These are phyloP conservation scores for Phytophthora agathidicida DNA, from an alignment of 352 stramenopile species.

Conservation along the genomic window DNA sequence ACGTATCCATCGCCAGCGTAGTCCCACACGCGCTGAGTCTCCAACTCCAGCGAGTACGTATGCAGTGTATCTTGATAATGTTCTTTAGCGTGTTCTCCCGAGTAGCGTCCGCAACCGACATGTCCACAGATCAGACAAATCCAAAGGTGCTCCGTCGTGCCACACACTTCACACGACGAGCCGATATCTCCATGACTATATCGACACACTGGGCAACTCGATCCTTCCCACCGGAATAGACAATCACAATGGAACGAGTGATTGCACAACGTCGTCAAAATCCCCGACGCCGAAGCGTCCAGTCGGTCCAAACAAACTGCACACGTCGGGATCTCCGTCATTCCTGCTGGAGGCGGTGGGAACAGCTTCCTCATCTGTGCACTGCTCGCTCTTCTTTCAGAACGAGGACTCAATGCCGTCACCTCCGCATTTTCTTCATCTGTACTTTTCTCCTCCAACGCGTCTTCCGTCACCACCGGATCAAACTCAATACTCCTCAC, in stretches of 20 bases:
- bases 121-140: slow-evolving; percentile 97
- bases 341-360: slow-evolving; percentile 61
- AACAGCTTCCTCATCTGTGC: slow-evolving; percentile 54
- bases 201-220: slow-evolving; percentile 96
- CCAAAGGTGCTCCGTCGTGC: slow-evolving; percentile 94
- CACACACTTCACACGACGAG: slow-evolving; percentile 94
- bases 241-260: slow-evolving; percentile 98
- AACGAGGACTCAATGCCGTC: slow-evolving; percentile 14
- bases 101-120: slow-evolving; percentile 96
- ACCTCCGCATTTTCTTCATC: slow-evolving; percentile 7
- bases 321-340: slow-evolving; percentile 91
- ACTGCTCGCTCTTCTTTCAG: slow-evolving; percentile 32
- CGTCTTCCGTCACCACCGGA: slow-evolving; percentile 32
- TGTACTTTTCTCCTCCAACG: slow-evolving; percentile 30
- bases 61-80: slow-evolving; percentile 95
- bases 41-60: slow-evolving; percentile 95
- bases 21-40: slow-evolving; percentile 96
- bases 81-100: slow-evolving; percentile 93
- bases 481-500: slow-evolving; percentile 90
- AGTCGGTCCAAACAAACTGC: slow-evolving; percentile 92
- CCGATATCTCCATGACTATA: slow-evolving; percentile 96
- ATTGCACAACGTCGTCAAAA: slow-evolving; percentile 98
- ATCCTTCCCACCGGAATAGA: slow-evolving; percentile 94
- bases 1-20: slow-evolving; percentile 93
- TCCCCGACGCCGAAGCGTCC: slow-evolving; percentile 84